Conservation (phyloP, 148 eudicot species). For the Vaccinium vitisidaea region DNA sequence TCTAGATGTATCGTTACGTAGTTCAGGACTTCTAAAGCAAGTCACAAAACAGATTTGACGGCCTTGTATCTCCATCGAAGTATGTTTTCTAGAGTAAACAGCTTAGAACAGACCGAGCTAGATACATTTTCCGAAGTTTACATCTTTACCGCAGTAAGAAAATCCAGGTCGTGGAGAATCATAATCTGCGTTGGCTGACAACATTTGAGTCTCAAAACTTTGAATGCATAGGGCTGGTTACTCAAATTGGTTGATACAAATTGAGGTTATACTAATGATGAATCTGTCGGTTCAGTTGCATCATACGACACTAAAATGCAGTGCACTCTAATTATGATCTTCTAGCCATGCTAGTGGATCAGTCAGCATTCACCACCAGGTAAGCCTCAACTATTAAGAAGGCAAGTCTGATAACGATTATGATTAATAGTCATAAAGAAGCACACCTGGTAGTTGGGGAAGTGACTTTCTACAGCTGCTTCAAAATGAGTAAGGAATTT, state of each 20-base stretch:
- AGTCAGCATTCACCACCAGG: neutral
- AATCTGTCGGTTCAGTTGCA: neutral
- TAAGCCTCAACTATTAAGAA: neutral
- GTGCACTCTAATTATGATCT: neutral
- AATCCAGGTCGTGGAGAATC: neutral
- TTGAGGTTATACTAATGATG: too few species aligned
- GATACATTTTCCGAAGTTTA: neutral
- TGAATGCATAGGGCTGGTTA: neutral
- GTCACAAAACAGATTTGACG: neutral
- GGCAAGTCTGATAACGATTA: neutral
- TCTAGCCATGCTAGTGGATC: conserved; percentile 1
- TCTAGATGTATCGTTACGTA: neutral
- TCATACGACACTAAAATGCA: neutral
- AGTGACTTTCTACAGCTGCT: conserved; percentile 92
- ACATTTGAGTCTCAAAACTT: neutral
- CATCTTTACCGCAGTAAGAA: neutral
- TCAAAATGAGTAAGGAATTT: conserved; percentile 81
- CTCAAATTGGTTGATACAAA: neutral
- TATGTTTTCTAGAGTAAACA: neutral
- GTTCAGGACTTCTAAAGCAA: neutral
- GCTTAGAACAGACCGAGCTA: neutral
- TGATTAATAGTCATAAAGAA: neutral
- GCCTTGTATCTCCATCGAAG: neutral
- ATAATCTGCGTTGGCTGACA: conserved; percentile 6
- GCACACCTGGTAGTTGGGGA: conserved; percentile 77